Conservation (phyloP, 805 yeast genomes). For the Suhomyces prunicola region DNA sequence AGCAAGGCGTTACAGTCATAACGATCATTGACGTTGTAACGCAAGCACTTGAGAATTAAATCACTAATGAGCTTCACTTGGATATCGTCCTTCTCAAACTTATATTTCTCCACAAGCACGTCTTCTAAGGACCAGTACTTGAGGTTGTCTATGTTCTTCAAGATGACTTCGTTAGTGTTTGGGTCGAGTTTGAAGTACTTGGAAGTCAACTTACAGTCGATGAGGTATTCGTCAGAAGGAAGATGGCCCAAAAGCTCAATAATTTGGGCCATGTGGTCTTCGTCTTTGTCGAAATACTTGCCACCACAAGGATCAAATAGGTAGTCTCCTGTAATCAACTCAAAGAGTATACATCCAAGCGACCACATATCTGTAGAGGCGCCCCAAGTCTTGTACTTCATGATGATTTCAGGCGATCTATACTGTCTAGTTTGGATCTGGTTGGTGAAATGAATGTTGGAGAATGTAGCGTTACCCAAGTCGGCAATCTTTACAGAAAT, state of each 20-base stretch:
- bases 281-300: conserved; percentile 47
- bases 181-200: conserved; percentile 39
- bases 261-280: conserved; percentile 62
- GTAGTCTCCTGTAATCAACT: conserved; percentile 59
- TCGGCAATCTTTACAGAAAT: conserved; percentile 76
- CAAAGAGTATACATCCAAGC: conserved; percentile 56
- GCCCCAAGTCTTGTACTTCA: conserved; percentile 50
- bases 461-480: conserved; percentile 88
- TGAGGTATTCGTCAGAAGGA: conserved; percentile 38
- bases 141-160: conserved; percentile 45
- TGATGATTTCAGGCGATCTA: conserved; percentile 71
- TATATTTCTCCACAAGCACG: conserved; percentile 49
- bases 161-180: conserved; percentile 22
- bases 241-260: conserved; percentile 50
- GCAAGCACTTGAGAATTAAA: conserved; percentile 50
- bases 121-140: conserved; percentile 51
- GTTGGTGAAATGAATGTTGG: conserved; percentile 75
- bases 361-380: conserved; percentile 64
- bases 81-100: conserved; percentile 33
- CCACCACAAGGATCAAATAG: conserved; percentile 60
- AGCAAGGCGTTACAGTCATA: conserved; percentile 54
- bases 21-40: conserved; percentile 46
- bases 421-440: conserved; percentile 92
- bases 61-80: conserved; percentile 40
- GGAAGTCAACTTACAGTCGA: conserved; percentile 36